A percentile compares a stretch with the other conserved stretches of the same genome.
Evolutionary conservation across 306 rosid species (phyloP).

Genomic region (Sicyos edulis): DNA sequence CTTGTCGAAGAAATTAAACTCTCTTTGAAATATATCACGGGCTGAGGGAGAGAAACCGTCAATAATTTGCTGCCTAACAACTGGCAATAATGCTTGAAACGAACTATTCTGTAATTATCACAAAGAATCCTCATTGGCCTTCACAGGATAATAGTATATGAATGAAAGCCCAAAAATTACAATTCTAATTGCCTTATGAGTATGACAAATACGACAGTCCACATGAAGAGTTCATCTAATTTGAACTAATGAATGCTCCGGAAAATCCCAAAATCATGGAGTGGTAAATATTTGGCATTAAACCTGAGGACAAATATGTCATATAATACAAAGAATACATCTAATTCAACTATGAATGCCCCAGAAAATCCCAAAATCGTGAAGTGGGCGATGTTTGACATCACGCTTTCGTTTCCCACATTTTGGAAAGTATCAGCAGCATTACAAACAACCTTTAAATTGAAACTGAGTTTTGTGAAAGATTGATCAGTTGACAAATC

Average conservation of each 20-base stretch:
- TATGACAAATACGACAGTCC: neutral
- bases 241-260: neutral
- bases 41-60: slow-evolving; percentile 75
- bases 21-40: slow-evolving; percentile 64
- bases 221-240: slow-evolving; percentile 2
- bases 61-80: slow-evolving; percentile 69
- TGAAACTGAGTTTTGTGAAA: neutral
- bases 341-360: neutral
- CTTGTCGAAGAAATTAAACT: slow-evolving; percentile 94
- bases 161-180: neutral
- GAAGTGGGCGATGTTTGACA: neutral
- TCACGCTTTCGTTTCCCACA: neutral
- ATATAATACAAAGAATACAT: neutral
- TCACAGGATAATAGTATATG: neutral
- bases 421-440: neutral
- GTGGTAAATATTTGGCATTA: neutral
- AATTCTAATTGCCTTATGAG: neutral
- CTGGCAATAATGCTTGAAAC: slow-evolving; percentile 71
- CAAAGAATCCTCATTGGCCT: neutral
- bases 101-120: slow-evolving; percentile 57
- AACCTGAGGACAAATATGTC: neutral
- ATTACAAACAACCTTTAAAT: neutral
- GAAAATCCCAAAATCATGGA: slow-evolving; percentile 6
- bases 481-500: neutral
- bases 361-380: neutral